Evolutionary conservation across 345 rosid species (phyloP), one percentile per base, ranked within the genome.

Genomic region (Heritiera fomes): DNA sequence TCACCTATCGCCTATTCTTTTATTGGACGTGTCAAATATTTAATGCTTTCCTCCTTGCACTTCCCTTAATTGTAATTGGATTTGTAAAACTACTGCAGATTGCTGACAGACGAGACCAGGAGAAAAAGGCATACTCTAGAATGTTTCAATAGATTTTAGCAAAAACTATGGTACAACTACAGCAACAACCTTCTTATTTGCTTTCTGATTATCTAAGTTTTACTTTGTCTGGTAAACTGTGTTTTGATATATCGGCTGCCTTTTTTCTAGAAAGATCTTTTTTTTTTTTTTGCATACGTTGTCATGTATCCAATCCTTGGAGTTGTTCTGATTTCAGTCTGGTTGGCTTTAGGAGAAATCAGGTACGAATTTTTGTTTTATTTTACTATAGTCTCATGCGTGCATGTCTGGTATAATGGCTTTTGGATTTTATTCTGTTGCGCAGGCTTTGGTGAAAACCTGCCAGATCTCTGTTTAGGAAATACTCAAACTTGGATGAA

Each of bases 131-230:
- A 3, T 83, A 76, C 62, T 68, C 82, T 10, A 85, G 58, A 77
- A 85, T 83, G 88, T 85, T 85, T 71, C 86, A 85, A 65, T 85
- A 83, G 81, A 11, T 18, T 62, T 40, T 14, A 60, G 62, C 66
- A 14, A 8, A 69, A 55, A 15, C 30, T 18, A 53, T 49, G 66
- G 83, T 71, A 80, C 53, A 74, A 47, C 46, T 71, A 80, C 53
- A 74, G 55, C 46, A 74, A 60, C 28, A 2, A 17, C 23, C 53
- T 30, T 58, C 69, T 53, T 7, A 3, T 78, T 32, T 38, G 32
- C 46, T 46, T 67, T 60, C 34, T 8, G 49, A 53, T 72, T 66
- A 59, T 46, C 8, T 14, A 9, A 30, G 55, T 14, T 17, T 28
- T n/a, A 77, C 52, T 7, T 43, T 45, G 41, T 67, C 56, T 71